Conservation (phyloP, 2,329 filamentous ascomycete species). For the Diaporthe aspalathi region DNA sequence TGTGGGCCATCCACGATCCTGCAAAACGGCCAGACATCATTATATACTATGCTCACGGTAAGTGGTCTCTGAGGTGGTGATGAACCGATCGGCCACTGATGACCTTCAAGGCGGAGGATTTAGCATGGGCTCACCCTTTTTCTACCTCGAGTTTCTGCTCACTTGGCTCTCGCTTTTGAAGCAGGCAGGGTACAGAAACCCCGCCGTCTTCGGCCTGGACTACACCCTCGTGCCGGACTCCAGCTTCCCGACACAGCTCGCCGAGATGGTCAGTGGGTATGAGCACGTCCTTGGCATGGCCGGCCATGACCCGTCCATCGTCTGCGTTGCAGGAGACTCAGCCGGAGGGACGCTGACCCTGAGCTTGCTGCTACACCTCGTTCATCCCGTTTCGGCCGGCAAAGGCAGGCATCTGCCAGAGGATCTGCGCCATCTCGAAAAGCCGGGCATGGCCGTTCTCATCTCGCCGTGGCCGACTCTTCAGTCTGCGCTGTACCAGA, state of each 20-base stretch:
- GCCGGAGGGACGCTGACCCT: slow-evolving; percentile 81
- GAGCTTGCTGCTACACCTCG: slow-evolving; percentile 77
- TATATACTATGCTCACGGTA: slow-evolving; percentile 85
- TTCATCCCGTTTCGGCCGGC: slow-evolving; percentile 45
- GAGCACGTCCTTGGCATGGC: slow-evolving; percentile 73
- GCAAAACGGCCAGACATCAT: slow-evolving; percentile 76
- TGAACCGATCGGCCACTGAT: background rate
- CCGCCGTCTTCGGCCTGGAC: slow-evolving; percentile 82
- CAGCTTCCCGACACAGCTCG: slow-evolving; percentile 78
- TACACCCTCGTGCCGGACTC: slow-evolving; percentile 83
- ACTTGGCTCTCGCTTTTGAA: slow-evolving; percentile 76
- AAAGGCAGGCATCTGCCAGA: slow-evolving; percentile 42
- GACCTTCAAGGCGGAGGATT: slow-evolving; percentile 76
- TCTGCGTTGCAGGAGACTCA: slow-evolving; percentile 83
- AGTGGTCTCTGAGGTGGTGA: slow-evolving; percentile 39
- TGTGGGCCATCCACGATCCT: slow-evolving; percentile 76
- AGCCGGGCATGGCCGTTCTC: slow-evolving; percentile 72
- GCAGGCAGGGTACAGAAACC: slow-evolving; percentile 75
- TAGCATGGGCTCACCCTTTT: slow-evolving; percentile 83
- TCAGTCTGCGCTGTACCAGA: slow-evolving; percentile 72
- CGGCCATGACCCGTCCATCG: slow-evolving; percentile 63
- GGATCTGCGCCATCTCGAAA: slow-evolving; percentile 45
- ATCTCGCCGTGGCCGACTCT: slow-evolving; percentile 87
- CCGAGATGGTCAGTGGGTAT: slow-evolving; percentile 78
- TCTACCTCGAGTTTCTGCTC: slow-evolving; percentile 86